Evolutionary conservation across 371 early-diverging fungal genomes (phyloP), one percentile per base, ranked within the genome.

Genomic region (Mortierella sp.): DNA sequence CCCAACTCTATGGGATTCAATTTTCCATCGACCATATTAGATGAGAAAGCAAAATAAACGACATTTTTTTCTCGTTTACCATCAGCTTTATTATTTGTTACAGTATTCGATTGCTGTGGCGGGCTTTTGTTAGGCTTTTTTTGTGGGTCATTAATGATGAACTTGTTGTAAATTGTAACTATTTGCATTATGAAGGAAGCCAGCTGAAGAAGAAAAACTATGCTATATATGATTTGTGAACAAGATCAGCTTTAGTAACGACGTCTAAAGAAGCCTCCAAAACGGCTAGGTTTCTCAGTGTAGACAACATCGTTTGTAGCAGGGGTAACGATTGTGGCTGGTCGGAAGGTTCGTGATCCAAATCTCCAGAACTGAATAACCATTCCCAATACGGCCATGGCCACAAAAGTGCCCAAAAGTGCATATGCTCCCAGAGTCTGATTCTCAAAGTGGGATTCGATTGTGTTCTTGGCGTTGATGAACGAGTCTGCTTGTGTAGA

Each of bases 191-290:
- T 35, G 6, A 35, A 35, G 35, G 35, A 35, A 35, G 35, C 35
- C 35, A 8, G 35, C 35, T 35, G 35, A 35, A 35, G 35, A 35
- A 35, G 6, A 3, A 26, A 24, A 54, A 10, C 4, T 22, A n/a
- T n/a, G n/a, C 3, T 20, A 49, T 5, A 5, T 16, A 49, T 49
- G 6, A 20, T 20, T 8, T n/a, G 20, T n/a, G 49, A 49, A 16
- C 22, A 49, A 49, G n/a, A 6, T 20, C n/a, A 2, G 35, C 6
- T 35, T 49, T 16, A 45, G 16, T 12, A 45, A 12, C 78, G 72
- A 64, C 75, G 72, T 57, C 72, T 58, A 71, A 80, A 80, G 58
- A 72, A 49, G 9, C 80, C 72, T 45, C 80, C 75, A 16, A 80
- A 75, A 20, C 77, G 77, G 24, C 62, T 61, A 26, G 77, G 70